These are phyloP conservation scores for Epichloe scottii DNA, from an alignment of 2,329 filamentous ascomycete genomes.

Conservation along the genomic window DNA sequence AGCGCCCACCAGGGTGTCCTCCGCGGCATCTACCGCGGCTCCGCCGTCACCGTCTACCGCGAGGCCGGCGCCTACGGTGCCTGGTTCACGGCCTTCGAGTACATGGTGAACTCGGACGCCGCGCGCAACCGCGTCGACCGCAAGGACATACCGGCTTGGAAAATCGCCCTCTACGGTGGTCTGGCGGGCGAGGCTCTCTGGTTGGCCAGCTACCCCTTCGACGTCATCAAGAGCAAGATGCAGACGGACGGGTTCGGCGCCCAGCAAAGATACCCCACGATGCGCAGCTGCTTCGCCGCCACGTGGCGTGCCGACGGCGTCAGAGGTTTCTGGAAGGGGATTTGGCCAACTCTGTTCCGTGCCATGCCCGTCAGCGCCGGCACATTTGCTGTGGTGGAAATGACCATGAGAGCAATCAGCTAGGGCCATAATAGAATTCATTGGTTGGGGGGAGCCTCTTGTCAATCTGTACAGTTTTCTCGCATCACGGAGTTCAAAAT, in stretches of 20 bases:
- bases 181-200: slow-evolving; percentile 89
- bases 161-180: slow-evolving; percentile 85
- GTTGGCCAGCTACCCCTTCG: slow-evolving; percentile 87
- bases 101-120: slow-evolving; percentile 85
- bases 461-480: background rate
- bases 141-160: slow-evolving; percentile 66
- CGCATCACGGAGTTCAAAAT: background rate
- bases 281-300: slow-evolving; percentile 82
- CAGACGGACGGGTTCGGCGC: slow-evolving; percentile 85
- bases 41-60: slow-evolving; percentile 71
- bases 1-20: slow-evolving; percentile 50
- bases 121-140: slow-evolving; percentile 63
- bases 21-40: slow-evolving; percentile 72
- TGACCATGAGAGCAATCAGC: slow-evolving; percentile 51
- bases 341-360: slow-evolving; percentile 79
- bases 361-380: slow-evolving; percentile 96
- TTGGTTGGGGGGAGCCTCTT: too few relatives aligned
- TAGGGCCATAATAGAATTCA: slow-evolving; percentile 9
- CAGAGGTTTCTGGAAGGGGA: slow-evolving; percentile 86
- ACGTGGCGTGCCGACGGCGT: slow-evolving; percentile 66
- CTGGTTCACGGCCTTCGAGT: slow-evolving; percentile 95
- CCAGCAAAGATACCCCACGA: slow-evolving; percentile 59
- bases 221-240: slow-evolving; percentile 99
- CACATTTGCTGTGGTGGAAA: slow-evolving; percentile 80
- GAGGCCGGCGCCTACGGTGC: slow-evolving; percentile 92